Conservation (phyloP, 2,329 filamentous ascomycete species). For the Cryoendolithus antarcticus region DNA sequence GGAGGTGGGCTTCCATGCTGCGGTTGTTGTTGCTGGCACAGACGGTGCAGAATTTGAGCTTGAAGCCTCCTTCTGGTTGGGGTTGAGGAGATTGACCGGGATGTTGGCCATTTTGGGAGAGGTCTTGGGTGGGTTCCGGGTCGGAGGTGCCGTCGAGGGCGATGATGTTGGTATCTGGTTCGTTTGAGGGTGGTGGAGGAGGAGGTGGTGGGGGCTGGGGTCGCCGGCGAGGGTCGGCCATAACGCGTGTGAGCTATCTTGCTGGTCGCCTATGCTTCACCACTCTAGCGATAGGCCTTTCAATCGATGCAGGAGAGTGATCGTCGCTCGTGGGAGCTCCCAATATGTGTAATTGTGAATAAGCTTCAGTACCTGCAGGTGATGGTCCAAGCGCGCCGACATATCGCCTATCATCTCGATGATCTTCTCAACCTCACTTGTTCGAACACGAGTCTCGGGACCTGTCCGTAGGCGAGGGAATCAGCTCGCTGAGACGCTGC, state of each 20-base stretch:
- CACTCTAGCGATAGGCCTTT: too few species aligned
- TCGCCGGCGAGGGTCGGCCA: conserved; percentile 35
- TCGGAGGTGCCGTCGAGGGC: conserved; percentile 18
- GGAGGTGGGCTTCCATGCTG: conserved; percentile 97
- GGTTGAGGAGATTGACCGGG: conserved; percentile 4
- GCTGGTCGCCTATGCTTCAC: too few species aligned
- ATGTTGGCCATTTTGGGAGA: conserved; percentile 12
- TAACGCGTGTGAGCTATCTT: conserved; percentile 16
- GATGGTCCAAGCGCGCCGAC: too few species aligned
- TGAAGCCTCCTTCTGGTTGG: conserved; percentile 52
- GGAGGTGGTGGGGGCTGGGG: conserved; percentile 29
- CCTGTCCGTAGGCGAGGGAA: too few species aligned
- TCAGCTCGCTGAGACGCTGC: too few species aligned
- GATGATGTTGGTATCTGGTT: conserved; percentile 20
- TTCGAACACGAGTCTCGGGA: too few species aligned
- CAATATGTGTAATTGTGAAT: too few species aligned
- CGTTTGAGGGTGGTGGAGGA: conserved; percentile 38
- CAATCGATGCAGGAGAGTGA: too few species aligned
- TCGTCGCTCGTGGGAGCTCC: too few species aligned
- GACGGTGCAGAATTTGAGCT: conserved; percentile 95
- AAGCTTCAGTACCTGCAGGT: too few species aligned
- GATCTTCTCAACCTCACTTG: too few species aligned
- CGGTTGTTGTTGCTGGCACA: conserved; percentile 97
- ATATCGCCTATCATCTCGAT: too few species aligned
- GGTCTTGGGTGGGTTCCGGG: conserved; percentile 8